Evolutionary conservation across 2,329 filamentous ascomycete genomes (phyloP), one percentile per base, ranked within the genome.

Genomic region (Diaporthe sp.): DNA sequence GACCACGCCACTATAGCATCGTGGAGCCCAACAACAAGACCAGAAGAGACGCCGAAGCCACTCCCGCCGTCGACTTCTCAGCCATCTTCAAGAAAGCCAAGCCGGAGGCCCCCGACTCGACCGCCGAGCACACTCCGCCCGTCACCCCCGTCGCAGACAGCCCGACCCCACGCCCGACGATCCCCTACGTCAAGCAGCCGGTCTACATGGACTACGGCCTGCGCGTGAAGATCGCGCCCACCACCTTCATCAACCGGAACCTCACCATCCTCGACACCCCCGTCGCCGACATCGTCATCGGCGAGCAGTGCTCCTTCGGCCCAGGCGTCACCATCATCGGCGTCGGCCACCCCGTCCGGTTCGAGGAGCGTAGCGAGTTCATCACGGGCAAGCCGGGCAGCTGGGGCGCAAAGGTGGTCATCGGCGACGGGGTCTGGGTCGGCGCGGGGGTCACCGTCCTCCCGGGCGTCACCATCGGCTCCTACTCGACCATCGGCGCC

Each of bases 391-490:
- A 77, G 73, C 76, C 78, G 39, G 74, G 73, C 39, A 82, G 81
- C 73, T 79, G 79, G 42, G 82, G 82, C 17, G 79, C 80, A 25
- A 79, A 77, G 6, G 82, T 86, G 44, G 80, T 76, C 2, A 84
- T 86, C 65, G 84, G 82, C 1, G 79, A 85, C 53, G 80, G 84
- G 51, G 84, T 84, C 42, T 86, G 84, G 84, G 83, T 87, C 58
- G 84, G 85, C 2, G 82, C 81, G 17, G 80, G 82, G 25, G 84
- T 80, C 10, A 82, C 79, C 3, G 83, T 86, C 49, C 61, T 86
- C 79, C 80, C 79, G 12, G 81, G 81, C 13, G 79, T 83, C 5
- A 80, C 79, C 10, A 81, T 83, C 13, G 82, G 82, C 28, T 63
- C 77, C 55, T 79, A 82, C 25, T 78, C 82, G 8, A 81, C 81